Percentiles rank a stretch among this genome's conserved stretches.
These are phyloP conservation scores for Actinidia polygama DNA, from an alignment of 179 eudicot genomes.

Conservation along the genomic window DNA sequence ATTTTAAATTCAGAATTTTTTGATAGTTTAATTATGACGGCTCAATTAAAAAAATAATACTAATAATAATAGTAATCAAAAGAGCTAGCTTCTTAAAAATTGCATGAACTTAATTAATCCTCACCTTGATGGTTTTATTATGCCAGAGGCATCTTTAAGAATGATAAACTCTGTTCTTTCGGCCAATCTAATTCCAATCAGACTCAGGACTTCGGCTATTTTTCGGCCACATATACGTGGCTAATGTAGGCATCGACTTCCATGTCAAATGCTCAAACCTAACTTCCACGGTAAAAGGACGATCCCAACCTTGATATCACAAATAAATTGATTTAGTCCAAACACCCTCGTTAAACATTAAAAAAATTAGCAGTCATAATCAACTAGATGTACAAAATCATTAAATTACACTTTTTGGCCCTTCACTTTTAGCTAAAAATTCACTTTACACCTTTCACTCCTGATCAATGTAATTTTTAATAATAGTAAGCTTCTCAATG, in stretches of 20 bases:
- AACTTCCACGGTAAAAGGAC: conserved; percentile 50
- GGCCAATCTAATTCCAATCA: conserved; percentile 36
- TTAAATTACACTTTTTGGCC: too few species aligned
- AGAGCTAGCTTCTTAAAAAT: not conserved
- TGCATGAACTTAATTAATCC: not conserved
- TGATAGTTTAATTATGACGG: not conserved
- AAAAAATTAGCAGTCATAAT: too few species aligned
- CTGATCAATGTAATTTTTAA: too few species aligned
- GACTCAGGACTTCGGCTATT: conserved; percentile 30
- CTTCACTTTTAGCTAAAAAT: too few species aligned
- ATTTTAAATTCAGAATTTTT: not conserved
- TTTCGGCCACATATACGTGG: conserved; percentile 33
- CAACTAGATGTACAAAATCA: too few species aligned
- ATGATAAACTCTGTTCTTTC: conserved; percentile 42
- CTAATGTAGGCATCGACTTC: conserved; percentile 44
- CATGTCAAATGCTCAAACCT: conserved; percentile 41
- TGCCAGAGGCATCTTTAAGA: conserved; percentile 49
- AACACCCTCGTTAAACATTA: too few species aligned
- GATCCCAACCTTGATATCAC: conserved; percentile 45
- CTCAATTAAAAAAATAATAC: not conserved
- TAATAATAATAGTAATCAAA: not conserved
- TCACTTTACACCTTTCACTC: too few species aligned
- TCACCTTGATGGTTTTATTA: conserved; percentile 50
- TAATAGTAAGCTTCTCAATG: too few species aligned
- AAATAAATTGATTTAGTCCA: too few species aligned